Base-by-base conservation (phyloP, 768 basidiomycete species). In the Psilocybe cubensis region DNA sequence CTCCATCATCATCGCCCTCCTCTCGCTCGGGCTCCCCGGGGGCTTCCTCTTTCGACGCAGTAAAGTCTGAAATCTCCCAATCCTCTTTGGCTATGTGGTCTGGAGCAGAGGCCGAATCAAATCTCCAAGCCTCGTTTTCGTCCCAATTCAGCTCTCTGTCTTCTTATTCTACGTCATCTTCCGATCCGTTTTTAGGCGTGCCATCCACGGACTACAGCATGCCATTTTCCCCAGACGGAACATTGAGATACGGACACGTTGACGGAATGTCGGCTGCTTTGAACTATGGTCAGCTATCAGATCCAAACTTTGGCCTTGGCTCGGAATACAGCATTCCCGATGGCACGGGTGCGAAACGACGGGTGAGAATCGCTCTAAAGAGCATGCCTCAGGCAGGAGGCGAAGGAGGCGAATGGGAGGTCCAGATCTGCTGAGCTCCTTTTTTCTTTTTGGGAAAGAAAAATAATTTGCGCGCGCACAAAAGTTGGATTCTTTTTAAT, bases 391-490 rank as follows among this genome's bases (percentile, higher is more conserved):
- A 77, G 20, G 72, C 79, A 27, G 86, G 85, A 44, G 80, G 81
- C 60, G 85, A 87, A 68, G 86, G 86, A 45, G 88, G 88, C 59
- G 88, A 89, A 74, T 90, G 89, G 88, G 88, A 91, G 70, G 87
- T 91, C 44, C 83, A 88, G 68, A 75, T 89, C 50, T 88, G 86
- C 70, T 89, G 73, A 59, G 29, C 58, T 52, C 6, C 18, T 27
- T 18, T 49, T 33, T 29, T 31, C 28, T 17, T 31, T 18, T 49
- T 31, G 14, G 18, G 6, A 20, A 31, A 14, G 29, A 17, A 17
- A 49, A 29, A 25, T 21, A 11, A 21, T 23, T n/a, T 7, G 5
- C 42, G 7, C 14, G 7, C 41, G 12, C 41, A 20, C 41, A 21
- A n/a, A 18, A 18, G 24, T 23, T 50, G 47, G 31, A 49, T 47